Evolutionary conservation across 139 green algal species (phyloP).

Genomic region (Marvania coccoides): DNA sequence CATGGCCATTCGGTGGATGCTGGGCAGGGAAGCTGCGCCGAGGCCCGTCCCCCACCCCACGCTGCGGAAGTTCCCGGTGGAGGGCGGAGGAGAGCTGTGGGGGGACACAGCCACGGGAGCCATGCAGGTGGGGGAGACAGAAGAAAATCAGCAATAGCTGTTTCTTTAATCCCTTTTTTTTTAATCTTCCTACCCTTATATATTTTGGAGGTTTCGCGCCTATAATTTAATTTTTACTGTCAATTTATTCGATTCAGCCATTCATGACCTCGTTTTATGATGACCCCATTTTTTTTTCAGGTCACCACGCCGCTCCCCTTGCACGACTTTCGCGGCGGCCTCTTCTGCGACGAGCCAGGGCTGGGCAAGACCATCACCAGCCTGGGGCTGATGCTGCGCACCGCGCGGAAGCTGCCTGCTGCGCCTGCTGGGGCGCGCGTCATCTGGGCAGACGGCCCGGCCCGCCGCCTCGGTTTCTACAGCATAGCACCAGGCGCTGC

Average conservation of each 20-base stretch:
- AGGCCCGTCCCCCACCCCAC: slow-evolving; percentile 27
- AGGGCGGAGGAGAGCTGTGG: slow-evolving; percentile 18
- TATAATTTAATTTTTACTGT: too few relatives aligned
- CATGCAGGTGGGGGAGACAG: slow-evolving; percentile 16
- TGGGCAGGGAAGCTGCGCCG: slow-evolving; percentile 25
- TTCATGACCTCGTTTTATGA: too few relatives aligned
- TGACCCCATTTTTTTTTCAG: too few relatives aligned
- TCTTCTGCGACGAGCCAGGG: slow-evolving; percentile 91
- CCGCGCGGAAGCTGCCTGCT: slow-evolving; percentile 25
- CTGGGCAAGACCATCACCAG: slow-evolving; percentile 88
- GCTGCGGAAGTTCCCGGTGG: slow-evolving; percentile 18
- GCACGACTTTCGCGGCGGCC: slow-evolving; percentile 55
- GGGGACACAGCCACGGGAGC: slow-evolving; percentile 31
- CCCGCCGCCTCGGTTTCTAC: slow-evolving; percentile 14
- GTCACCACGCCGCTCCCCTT: slow-evolving; percentile 10
- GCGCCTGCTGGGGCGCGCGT: slow-evolving; percentile 12
- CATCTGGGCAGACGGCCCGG: slow-evolving; percentile 5
- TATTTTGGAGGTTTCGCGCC: too few relatives aligned
- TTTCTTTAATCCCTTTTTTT: too few relatives aligned
- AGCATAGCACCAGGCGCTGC: not conserved
- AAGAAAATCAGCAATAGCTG: too few relatives aligned
- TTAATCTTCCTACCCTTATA: too few relatives aligned
- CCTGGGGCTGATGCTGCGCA: slow-evolving; percentile 74
- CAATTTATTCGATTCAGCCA: too few relatives aligned
- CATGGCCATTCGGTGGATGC: slow-evolving; percentile 62